phyloP scores from a whole-genome alignment of 768 basidiomycete species.

The Leccinellum albellum region DNA sequence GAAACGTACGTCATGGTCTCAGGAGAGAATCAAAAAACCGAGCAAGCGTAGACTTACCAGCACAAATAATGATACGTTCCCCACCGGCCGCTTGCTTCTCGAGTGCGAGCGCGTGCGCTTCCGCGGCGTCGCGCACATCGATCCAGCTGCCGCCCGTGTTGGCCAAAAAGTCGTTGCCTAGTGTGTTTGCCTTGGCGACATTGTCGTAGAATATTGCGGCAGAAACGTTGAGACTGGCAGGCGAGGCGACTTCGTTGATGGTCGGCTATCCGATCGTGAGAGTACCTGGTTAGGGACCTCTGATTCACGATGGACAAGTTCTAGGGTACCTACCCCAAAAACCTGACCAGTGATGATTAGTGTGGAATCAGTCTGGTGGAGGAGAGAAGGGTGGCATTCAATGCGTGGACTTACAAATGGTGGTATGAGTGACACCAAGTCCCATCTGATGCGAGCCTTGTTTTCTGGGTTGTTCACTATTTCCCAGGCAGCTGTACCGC shows the following conservation, averaged over 20 bases:
- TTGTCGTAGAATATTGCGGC: neutral
- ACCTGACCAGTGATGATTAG: neutral
- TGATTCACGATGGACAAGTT: neutral
- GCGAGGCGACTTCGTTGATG: neutral
- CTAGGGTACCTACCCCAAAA: neutral
- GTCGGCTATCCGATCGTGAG: neutral
- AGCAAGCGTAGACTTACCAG: neutral
- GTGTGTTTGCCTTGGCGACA: neutral
- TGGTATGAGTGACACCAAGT: constrained; percentile 39
- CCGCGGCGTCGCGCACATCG: neutral
- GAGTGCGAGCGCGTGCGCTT: neutral
- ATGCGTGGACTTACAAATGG: constrained; percentile 29
- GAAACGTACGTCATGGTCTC: neutral
- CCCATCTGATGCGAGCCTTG: constrained; percentile 34
- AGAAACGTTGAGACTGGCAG: neutral
- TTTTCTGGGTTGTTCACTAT: constrained; percentile 32
- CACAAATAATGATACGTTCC: neutral
- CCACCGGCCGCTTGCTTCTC: neutral
- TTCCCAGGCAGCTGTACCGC: constrained; percentile 46
- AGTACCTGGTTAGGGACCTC: neutral
- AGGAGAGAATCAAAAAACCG: neutral
- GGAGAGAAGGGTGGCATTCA: no score
- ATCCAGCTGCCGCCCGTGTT: neutral
- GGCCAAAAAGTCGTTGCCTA: neutral
- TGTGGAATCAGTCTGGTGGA: neutral